A percentile compares a stretch with the other conserved stretches of the same genome.
Evolutionary conservation across 208 protist genomes (phyloP).

Genomic region (Trypanosoma congolense): DNA sequence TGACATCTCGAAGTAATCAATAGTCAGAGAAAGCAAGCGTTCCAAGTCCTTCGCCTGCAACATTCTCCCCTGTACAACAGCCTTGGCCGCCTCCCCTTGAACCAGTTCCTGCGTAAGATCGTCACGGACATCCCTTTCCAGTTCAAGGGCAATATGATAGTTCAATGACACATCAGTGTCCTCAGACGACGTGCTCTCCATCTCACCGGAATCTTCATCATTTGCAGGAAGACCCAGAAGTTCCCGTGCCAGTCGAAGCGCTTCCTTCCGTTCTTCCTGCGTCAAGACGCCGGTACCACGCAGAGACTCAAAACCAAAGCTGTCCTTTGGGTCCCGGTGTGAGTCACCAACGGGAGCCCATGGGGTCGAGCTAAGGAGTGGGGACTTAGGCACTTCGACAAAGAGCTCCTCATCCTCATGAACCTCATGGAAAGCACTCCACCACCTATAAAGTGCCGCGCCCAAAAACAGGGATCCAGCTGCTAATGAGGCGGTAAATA

Average conservation of each 20-base stretch:
- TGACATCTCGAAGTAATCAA: slow-evolving; percentile 77
- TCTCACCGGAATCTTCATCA: slow-evolving; percentile 18
- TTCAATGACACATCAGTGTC: slow-evolving; percentile 70
- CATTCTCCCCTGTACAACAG: slow-evolving; percentile 11
- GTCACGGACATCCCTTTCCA: slow-evolving; percentile 62
- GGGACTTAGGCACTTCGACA: slow-evolving; percentile 27
- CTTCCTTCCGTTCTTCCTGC: slow-evolving; percentile 33
- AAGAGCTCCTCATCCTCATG: slow-evolving; percentile 49
- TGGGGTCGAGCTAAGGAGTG: slow-evolving; percentile 27
- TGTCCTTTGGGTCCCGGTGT: slow-evolving; percentile 12
- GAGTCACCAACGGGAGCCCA: slow-evolving; percentile 6
- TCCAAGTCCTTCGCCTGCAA: slow-evolving; percentile 22
- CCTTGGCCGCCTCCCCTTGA: slow-evolving; percentile 23
- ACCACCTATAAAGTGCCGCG: slow-evolving; percentile 5
- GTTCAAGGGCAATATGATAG: slow-evolving; percentile 57
- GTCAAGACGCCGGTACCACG: neutral
- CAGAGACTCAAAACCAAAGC: neutral
- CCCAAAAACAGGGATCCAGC: slow-evolving; percentile 8
- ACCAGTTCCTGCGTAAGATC: slow-evolving; percentile 49
- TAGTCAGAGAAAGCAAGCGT: slow-evolving; percentile 30
- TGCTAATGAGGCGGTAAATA: neutral
- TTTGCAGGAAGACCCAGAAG: slow-evolving; percentile 12
- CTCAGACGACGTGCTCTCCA: slow-evolving; percentile 33
- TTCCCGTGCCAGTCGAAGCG: slow-evolving; percentile 18
- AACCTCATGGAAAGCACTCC: slow-evolving; percentile 2